Evolutionary conservation across 495 filamentous ascomycete species (phyloP), one percentile per base, ranked within the genome.

Genomic region (Evernia prunastri): DNA sequence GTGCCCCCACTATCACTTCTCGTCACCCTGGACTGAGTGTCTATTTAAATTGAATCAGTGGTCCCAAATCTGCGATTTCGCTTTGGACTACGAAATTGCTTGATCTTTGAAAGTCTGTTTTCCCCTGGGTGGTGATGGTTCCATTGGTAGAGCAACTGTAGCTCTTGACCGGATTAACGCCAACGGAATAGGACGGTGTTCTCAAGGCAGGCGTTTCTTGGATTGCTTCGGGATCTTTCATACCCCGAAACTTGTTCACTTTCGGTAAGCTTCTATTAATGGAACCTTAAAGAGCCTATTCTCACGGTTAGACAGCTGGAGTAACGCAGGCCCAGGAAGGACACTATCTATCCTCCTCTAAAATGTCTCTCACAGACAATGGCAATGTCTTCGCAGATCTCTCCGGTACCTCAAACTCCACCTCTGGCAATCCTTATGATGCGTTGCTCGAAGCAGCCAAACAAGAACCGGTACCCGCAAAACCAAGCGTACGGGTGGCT

Each of bases 341-440:
- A 13, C 23, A 10, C 23, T 13, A 12, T 9, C 43, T 10, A 18
- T 1, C n/a, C 20, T 25, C 29, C 29, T 27, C 31, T 23, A 17
- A n/a, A 31, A 63, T 63, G 53, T 36, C 61, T 57, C 53, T 11
- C 35, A 18, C 27, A 43, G 39, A 29, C 5, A 37, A 56, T 33
- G 27, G 20, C 36, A 63, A 63, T 6, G 13, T 11, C 2, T 63
- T 57, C 4, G 9, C 33, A 11, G 51, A 57, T 10, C 37, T 63
- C 35, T 63, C 61, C 4, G 53, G 61, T 27, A 35, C 39, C 15
- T 35, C 33, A 23, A 57, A 33, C 7, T 45, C 51, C 33, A 33
- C n/a, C 17, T 49, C 49, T 13, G 45, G 12, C 11, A 96, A 92
- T 66, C 92, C 90, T 1, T 96, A 93, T 71, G 81, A 92, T 69